Conservation (phyloP, 495 filamentous ascomycete species). For the Tuber aestivum region DNA sequence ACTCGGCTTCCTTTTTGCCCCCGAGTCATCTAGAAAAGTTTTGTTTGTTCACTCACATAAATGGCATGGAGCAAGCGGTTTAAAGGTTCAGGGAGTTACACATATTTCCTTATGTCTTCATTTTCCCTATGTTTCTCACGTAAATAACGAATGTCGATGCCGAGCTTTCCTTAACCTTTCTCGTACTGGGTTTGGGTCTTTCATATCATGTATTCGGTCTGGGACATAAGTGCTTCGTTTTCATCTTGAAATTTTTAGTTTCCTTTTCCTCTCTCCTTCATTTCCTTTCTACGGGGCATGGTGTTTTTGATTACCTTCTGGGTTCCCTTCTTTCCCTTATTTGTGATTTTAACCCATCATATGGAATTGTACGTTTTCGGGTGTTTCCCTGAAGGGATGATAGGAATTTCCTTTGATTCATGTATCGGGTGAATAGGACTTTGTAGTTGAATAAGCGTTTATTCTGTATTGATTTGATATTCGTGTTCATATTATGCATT, state of each 20-base stretch:
- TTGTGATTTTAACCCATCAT: constrained; percentile 1
- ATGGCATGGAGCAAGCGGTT: constrained; percentile 20
- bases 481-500: constrained; percentile 1
- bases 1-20: constrained; percentile 9
- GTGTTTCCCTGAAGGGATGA: background rate
- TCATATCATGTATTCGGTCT: constrained; percentile 33
- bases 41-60: constrained; percentile 18
- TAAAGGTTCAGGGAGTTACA: constrained; percentile 19
- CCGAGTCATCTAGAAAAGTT: constrained; percentile 11
- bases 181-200: constrained; percentile 36
- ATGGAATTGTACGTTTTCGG: constrained; percentile 1
- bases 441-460: constrained; percentile 2
- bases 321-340: background rate
- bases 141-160: constrained; percentile 35
- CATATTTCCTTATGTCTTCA: constrained; percentile 22
- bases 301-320: constrained; percentile 21
- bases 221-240: constrained; percentile 29
- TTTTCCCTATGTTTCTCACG: constrained; percentile 20
- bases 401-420: constrained; percentile 3
- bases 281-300: constrained; percentile 26
- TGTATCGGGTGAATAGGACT: background rate
- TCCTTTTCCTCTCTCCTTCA: constrained; percentile 10
- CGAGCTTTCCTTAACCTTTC: constrained; percentile 27
- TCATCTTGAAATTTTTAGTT: constrained; percentile 23
- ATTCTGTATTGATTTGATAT: background rate